Percentiles rank a stretch among this genome's conserved stretches.
Conservation (phyloP, 1,284 basidiomycete genomes). For the Sphaerobolus stellatus region DNA sequence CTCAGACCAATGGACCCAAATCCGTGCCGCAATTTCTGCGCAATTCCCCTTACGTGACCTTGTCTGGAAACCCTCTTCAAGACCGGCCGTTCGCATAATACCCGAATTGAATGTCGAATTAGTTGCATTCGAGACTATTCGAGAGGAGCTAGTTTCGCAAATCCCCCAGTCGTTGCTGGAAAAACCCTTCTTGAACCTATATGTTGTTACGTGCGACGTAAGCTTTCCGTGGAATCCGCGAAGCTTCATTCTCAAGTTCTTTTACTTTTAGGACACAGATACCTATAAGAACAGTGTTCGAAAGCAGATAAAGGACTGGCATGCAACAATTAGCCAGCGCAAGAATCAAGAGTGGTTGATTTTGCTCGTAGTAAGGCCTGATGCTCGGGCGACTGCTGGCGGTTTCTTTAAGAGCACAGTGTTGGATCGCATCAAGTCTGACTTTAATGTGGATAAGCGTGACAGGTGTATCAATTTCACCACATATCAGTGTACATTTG, state of each 20-base stretch:
- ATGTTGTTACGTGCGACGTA: slow-evolving; percentile 87
- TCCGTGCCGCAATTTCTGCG: slow-evolving; percentile 60
- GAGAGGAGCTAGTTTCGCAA: slow-evolving; percentile 74
- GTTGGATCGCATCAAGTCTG: slow-evolving; percentile 87
- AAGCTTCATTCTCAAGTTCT: background rate
- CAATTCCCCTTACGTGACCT: slow-evolving; percentile 86
- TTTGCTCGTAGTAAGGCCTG: slow-evolving; percentile 76
- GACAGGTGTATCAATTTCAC: slow-evolving; percentile 60
- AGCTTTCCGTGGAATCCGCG: slow-evolving; percentile 18
- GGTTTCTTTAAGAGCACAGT: slow-evolving; percentile 83
- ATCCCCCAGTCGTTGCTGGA: slow-evolving; percentile 79
- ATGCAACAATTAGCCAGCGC: slow-evolving; percentile 60
- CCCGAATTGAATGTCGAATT: slow-evolving; percentile 81
- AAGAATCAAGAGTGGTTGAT: slow-evolving; percentile 90
- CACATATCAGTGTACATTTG: slow-evolving; percentile 16
- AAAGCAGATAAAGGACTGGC: slow-evolving; percentile 92
- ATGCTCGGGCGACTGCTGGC: slow-evolving; percentile 55
- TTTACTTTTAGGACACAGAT: slow-evolving; percentile 70
- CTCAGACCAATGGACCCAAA: slow-evolving; percentile 69
- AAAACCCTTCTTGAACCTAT: slow-evolving; percentile 82
- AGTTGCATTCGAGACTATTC: slow-evolving; percentile 66
- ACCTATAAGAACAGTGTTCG: slow-evolving; percentile 75
- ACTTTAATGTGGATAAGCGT: slow-evolving; percentile 88
- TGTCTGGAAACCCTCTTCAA: slow-evolving; percentile 81
- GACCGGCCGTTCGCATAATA: slow-evolving; percentile 77